A percentile compares a stretch with the other conserved stretches of the same genome.
These are phyloP conservation scores for Logfia minima DNA, from an alignment of 129 eudicot genomes.

Conservation along the genomic window DNA sequence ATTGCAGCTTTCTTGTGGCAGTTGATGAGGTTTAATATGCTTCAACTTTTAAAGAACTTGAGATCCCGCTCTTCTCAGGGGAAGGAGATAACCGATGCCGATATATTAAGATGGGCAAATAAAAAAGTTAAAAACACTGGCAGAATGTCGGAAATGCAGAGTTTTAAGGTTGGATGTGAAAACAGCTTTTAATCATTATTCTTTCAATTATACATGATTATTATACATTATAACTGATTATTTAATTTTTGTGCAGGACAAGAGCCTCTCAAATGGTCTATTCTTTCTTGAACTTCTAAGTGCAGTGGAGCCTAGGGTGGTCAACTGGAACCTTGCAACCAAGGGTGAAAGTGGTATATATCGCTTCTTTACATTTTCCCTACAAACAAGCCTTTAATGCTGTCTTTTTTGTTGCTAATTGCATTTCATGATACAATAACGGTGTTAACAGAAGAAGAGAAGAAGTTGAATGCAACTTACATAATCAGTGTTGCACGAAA, in stretches of 20 bases:
- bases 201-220: background rate
- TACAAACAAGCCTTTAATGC: background rate
- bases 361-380: background rate
- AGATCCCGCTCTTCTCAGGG: constrained; percentile 74
- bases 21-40: constrained; percentile 92
- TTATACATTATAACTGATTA: background rate
- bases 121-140: constrained; percentile 71
- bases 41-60: constrained; percentile 81
- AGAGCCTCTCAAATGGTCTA: constrained; percentile 79
- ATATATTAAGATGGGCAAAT: constrained; percentile 87
- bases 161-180: constrained; percentile 64
- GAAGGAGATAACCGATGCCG: constrained; percentile 80
- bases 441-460: constrained; percentile 71
- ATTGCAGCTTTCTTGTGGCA: constrained; percentile 93
- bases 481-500: constrained; percentile 95
- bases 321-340: constrained; percentile 94
- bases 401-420: background rate
- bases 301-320: constrained; percentile 92
- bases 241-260: constrained; percentile 51
- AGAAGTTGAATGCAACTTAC: constrained; percentile 91
- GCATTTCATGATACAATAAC: background rate
- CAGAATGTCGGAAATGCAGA: constrained; percentile 74
- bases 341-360: constrained; percentile 89
- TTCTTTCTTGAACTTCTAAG: constrained; percentile 91
- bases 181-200: background rate